Evolutionary conservation across 106 monocot genomes (phyloP).

Genomic region (Amphibolis antarctica): DNA sequence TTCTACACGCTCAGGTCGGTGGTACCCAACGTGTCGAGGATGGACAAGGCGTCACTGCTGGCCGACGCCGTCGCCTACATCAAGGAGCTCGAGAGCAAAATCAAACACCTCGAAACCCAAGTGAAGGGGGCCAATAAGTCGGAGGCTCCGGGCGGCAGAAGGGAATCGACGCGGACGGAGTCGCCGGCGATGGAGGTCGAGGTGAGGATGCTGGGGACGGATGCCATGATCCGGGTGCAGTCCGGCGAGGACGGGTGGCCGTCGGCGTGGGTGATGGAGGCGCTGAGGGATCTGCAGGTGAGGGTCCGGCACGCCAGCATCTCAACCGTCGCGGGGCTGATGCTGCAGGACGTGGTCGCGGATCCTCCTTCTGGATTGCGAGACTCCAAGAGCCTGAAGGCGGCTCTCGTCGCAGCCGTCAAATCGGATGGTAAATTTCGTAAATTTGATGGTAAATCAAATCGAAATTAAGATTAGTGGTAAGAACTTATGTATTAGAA

Average conservation of each 20-base stretch:
- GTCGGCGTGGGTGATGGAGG: slow-evolving; percentile 32
- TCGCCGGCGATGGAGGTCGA: slow-evolving; percentile 17
- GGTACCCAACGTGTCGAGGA: slow-evolving; percentile 21
- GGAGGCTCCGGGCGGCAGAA: neutral
- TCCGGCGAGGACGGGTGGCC: slow-evolving; percentile 22
- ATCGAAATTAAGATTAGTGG: no score
- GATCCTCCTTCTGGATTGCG: slow-evolving; percentile 7
- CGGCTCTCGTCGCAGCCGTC: neutral
- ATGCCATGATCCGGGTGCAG: slow-evolving; percentile 25
- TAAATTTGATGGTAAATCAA: no score
- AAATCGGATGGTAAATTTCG: no score
- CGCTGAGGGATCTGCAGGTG: slow-evolving; percentile 24
- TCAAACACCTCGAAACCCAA: slow-evolving; percentile 13
- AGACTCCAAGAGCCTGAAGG: slow-evolving; percentile 10
- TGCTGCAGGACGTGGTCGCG: slow-evolving; percentile 20
- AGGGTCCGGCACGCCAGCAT: slow-evolving; percentile 33
- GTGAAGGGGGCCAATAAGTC: neutral
- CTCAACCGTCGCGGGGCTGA: slow-evolving; percentile 8
- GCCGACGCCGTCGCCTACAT: slow-evolving; percentile 29
- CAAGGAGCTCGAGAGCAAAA: slow-evolving; percentile 8
- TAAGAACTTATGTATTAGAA: no score
- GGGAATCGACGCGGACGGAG: neutral
- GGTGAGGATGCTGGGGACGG: slow-evolving; percentile 21
- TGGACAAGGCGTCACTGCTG: slow-evolving; percentile 26
- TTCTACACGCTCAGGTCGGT: slow-evolving; percentile 26